Evolutionary conservation across 228 moss, liverwort and hornwort genomes (phyloP), one percentile per base, ranked within the genome.

Genomic region (Sphagnum magellanicum): DNA sequence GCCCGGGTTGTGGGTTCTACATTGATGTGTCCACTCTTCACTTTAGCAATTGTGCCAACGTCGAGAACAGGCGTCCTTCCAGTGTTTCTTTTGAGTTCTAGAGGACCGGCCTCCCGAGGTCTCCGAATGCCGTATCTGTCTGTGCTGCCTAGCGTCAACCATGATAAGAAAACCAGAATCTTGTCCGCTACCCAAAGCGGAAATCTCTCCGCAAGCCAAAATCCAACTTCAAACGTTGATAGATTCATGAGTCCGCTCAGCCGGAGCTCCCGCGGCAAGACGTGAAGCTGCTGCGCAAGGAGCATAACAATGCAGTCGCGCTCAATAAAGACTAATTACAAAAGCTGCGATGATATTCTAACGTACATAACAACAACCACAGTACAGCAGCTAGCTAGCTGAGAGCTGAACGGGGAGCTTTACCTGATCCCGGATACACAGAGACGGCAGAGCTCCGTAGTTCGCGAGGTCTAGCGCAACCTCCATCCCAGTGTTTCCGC

Each of bases 401-500:
- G 4, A 59, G 68, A 11, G 12, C 15, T 5, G 32, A 52, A 32
- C 9, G 59, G 8, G n/a, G 57, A 70, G 14, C 50, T 76, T 72
- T 73, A 87, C 88, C 9, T 81, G 88, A 65, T 81, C 77, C 13
- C 88, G 79, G 6, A 88, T 81, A 5, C 81, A 84, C 17, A 88
- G 77, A 4, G 81, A 79, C 4, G 88, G 81, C 65, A 71, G 74
- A 6, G 88, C 88, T 10, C 63, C 49, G 60, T 74, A 77, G 69
- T 88, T 88, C 8, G 81, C 84, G 46, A 88, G 70, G 67, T 88
- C 88, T 3, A 88, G 75, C 50, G 88, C 88, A 72, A 88, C 79
- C 65, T 88, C 88, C 88, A 88, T 88, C 0, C 88, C 88, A 5
- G 84, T 79, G 77, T 88, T 88, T 0, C 88, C 88, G 52, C 88